phyloP scores from a whole-genome alignment of 331 rosid species.

The Dryas integrifolia region DNA sequence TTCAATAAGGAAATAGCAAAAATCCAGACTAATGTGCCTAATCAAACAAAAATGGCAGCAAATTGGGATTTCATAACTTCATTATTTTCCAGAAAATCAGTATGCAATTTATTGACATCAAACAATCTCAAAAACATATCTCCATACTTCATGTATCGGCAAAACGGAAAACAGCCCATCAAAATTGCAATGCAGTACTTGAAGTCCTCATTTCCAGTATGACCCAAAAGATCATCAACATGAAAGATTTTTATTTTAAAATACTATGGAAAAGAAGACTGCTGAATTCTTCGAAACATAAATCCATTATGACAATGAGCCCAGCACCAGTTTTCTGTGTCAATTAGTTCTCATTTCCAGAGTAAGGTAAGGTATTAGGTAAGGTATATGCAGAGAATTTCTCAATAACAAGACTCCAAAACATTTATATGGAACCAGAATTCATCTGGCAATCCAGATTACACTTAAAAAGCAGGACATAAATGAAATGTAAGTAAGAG shows the following conservation, averaged over 20 bases:
- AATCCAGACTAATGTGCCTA: not conserved
- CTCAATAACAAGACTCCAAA: not conserved
- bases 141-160: not conserved
- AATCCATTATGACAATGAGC: not conserved
- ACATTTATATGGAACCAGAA: not conserved
- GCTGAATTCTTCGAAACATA: not conserved
- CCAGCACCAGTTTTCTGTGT: not conserved
- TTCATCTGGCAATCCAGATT: conserved; percentile 4
- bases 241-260: not conserved
- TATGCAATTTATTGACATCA: not conserved
- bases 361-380: not conserved
- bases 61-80: not conserved
- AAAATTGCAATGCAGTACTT: not conserved
- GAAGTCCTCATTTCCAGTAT: not conserved
- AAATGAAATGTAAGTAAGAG: conserved; percentile 11
- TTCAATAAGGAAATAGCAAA: not conserved
- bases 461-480: conserved; percentile 2
- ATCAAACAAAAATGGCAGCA: conserved; percentile 3
- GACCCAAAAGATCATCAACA: not conserved
- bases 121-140: not conserved
- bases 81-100: not conserved
- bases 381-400: conserved; percentile 1
- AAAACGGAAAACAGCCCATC: not conserved
- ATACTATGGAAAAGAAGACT: not conserved
- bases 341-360: not conserved